Evolutionary conservation across 192 early-diverging fungal genomes (phyloP).

Genomic region (Backusella psychrophila): DNA sequence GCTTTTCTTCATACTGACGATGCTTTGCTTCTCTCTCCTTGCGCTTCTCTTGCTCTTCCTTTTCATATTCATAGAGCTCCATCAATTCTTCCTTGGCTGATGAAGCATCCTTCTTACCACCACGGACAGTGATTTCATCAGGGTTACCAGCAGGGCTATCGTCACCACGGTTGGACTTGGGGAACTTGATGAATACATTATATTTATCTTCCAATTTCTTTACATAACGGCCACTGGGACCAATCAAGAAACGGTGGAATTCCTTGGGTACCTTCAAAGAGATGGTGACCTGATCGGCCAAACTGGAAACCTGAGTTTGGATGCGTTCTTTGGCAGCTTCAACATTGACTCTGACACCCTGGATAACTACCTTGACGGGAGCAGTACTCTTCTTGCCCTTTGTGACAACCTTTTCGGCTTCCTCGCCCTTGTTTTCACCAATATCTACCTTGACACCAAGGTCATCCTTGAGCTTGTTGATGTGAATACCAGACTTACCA

Average conservation of each 20-base stretch:
- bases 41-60: slow-evolving; percentile 49
- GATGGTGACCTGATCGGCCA: slow-evolving; percentile 63
- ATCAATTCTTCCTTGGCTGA: slow-evolving; percentile 79
- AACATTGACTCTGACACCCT: slow-evolving; percentile 78
- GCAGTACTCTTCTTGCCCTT: slow-evolving; percentile 32
- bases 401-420: slow-evolving; percentile 24
- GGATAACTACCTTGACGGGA: slow-evolving; percentile 64
- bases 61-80: slow-evolving; percentile 81
- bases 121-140: slow-evolving; percentile 78
- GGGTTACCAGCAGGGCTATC: slow-evolving; percentile 36
- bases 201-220: slow-evolving; percentile 78
- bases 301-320: slow-evolving; percentile 57
- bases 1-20: slow-evolving; percentile 21
- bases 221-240: slow-evolving; percentile 66
- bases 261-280: slow-evolving; percentile 55
- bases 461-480: slow-evolving; percentile 76
- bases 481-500: slow-evolving; percentile 84
- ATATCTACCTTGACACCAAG: slow-evolving; percentile 74
- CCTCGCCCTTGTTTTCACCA: slow-evolving; percentile 34
- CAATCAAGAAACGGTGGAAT: slow-evolving; percentile 73
- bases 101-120: slow-evolving; percentile 79
- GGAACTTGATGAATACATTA: slow-evolving; percentile 69
- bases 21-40: slow-evolving; percentile 29
- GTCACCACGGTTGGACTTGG: slow-evolving; percentile 41
- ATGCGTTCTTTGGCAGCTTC: slow-evolving; percentile 71